Percentiles rank a stretch among this genome's conserved stretches.
phyloP scores from a whole-genome alignment of 169 alveolate genomes.

The Plasmodium gallinaceum region DNA sequence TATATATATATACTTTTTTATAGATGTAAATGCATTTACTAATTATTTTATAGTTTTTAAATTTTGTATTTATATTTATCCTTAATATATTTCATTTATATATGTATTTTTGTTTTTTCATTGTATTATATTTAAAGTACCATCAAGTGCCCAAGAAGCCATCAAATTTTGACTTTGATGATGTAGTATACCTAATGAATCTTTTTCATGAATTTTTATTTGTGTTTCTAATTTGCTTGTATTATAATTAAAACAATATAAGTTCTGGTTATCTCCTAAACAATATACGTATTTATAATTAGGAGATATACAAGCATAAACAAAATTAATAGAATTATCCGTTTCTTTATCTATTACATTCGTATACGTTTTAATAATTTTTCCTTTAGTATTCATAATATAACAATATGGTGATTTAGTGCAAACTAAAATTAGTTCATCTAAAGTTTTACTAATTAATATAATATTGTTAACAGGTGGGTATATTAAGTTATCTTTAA shows the following conservation, averaged over 20 bases:
- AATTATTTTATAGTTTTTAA: neutral
- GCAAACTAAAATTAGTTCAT: slow-evolving; percentile 83
- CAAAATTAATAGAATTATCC: slow-evolving; percentile 12
- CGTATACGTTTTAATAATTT: slow-evolving; percentile 78
- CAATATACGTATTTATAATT: slow-evolving; percentile 82
- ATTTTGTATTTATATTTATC: neutral
- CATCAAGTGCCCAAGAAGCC: slow-evolving; percentile 77
- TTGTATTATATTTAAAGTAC: slow-evolving; percentile 61
- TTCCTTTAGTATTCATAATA: slow-evolving; percentile 83
- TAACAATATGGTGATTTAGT: slow-evolving; percentile 81
- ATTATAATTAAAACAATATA: slow-evolving; percentile 82
- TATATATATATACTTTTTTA: neutral
- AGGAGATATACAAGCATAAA: slow-evolving; percentile 78
- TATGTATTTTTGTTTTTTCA: neutral
- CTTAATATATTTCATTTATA: neutral
- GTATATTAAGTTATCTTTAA: slow-evolving; percentile 45
- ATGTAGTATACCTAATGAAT: slow-evolving; percentile 58
- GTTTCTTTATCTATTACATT: slow-evolving; percentile 68
- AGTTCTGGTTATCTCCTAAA: slow-evolving; percentile 80
- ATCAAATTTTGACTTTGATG: slow-evolving; percentile 35
- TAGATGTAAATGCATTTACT: neutral
- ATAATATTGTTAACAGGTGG: slow-evolving; percentile 46
- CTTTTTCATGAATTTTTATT: slow-evolving; percentile 70
- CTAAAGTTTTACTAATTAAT: slow-evolving; percentile 66
- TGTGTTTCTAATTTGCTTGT: slow-evolving; percentile 78